Evolutionary conservation across 2,329 filamentous ascomycete genomes (phyloP), one percentile per base, ranked within the genome.

Genomic region (Ophiocordyceps unilateralis): DNA sequence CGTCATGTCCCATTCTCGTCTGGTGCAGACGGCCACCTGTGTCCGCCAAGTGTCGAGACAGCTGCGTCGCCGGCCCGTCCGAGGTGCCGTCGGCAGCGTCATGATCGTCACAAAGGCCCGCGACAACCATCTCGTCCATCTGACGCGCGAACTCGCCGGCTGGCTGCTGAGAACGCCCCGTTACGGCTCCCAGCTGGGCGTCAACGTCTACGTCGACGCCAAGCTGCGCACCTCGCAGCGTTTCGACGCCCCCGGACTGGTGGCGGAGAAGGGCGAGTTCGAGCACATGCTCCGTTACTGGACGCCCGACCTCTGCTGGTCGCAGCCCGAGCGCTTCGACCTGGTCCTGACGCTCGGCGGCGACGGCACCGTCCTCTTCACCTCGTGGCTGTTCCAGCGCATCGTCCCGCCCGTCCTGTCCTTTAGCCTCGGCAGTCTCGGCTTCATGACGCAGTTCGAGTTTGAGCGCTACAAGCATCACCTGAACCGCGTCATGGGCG

Each of bases 21-120:
- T 98, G 37, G 85, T 95, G 55, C 89, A 95, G 66, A 98, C 91
- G 1, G 91, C 91, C 41, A 93, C 86, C 0, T 84, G 87, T 40
- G 91, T 98, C 19, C 79, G 91, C 43, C 91, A 98, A 63, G 88
- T 98, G 12, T 93, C 87, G 15, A 89, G 93, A 62, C 91, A 96
- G 64, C 71, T 98, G 45, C 89, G 94, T 64, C 78, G 89, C 44
- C 77, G 86, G 36, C 89, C 91, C 20, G 86, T 96, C 61, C 91
- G 84, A 63, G 81, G 88, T 50, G 88, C 88, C 11, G 88, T 98
- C 40, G 78, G 77, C 55, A 95, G 86, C 58, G 76, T 98, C 55
- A 96, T 98, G 91, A 94, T 98, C 55, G 85, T 98, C 49, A 98
- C 91, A 47, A 98, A 96, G 64, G 91, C 91, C 20, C 78, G 91